Base-by-base conservation (phyloP, 192 early-diverging fungal genomes). In the Gryganskiella cystojenkinii region DNA sequence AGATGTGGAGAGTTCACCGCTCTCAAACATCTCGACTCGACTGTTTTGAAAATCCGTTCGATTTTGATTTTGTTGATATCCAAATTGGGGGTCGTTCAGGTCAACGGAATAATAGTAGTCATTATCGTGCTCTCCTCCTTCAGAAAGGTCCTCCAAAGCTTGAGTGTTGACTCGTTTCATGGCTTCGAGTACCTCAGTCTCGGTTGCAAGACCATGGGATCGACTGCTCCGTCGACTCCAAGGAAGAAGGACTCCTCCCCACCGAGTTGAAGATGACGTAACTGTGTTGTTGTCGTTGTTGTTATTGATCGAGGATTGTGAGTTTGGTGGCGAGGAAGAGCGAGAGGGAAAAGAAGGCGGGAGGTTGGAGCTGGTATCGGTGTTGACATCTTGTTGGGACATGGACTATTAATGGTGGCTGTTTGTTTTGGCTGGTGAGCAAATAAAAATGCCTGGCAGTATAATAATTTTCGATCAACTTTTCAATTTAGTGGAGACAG, bases 151-250 rank as follows among this genome's bases (percentile, higher is more conserved):
- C 19, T 54, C 27, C 28, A 20, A 24, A 20, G 27, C 17, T 53
- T 34, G 24, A 34, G 9, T 64, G 53, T 73, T 59, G 19, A 49
- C 57, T 20, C 60, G 42, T 14, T 59, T 73, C 71, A 73, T 65
- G 8, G 63, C 56, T 11, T 34, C 71, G 6, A 73, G 56, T 9
- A 65, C 53, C 33, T 73, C 71, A 19, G 63, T 47, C 25, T 73
- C 71, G 5, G 45, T 52, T 5, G 61, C 70, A n/a, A 19, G 13
- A 5, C 34, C 31, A 46, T 63, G 46, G 34, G 35, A 51, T 25
- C 28, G 22, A 14, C 52, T 33, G 52, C 55, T 44, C 15, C 60
- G 45, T 6, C 61, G 54, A 44, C 55, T 30, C 70, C 54, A 71
- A 24, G 45, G 54, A 2, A 64, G 25, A 15, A 61, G 24, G 4